phyloP scores from a whole-genome alignment of 169 alveolate species.

The Plasmodium coatneyi region DNA sequence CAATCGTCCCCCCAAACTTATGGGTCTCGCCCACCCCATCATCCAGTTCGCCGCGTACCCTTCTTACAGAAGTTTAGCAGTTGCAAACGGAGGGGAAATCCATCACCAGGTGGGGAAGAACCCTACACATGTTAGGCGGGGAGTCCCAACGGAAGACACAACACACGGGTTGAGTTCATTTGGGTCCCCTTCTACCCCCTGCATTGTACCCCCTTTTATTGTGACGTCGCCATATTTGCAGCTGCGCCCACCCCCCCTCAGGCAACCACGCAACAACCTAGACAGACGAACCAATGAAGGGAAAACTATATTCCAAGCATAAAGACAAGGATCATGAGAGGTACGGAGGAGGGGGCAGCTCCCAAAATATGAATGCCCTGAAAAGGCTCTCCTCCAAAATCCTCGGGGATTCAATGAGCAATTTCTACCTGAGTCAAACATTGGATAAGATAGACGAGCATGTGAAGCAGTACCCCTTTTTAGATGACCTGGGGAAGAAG shows the following conservation, averaged over 20 bases:
- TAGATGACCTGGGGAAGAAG: constrained; percentile 29
- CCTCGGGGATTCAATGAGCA: constrained; percentile 7
- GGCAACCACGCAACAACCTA: neutral
- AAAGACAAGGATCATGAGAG: constrained; percentile 19
- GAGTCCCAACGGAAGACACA: neutral
- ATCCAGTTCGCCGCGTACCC: neutral
- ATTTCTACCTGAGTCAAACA: neutral
- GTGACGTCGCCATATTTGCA: neutral
- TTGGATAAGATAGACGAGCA: constrained; percentile 25
- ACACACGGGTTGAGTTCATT: neutral
- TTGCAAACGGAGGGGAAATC: neutral
- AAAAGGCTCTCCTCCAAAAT: constrained; percentile 42
- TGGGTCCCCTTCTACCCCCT: neutral
- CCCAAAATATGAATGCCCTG: neutral
- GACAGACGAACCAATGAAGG: neutral
- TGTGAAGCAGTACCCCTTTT: constrained; percentile 39
- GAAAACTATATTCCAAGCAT: neutral
- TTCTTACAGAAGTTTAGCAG: neutral
- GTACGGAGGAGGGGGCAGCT: neutral
- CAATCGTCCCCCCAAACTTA: neutral
- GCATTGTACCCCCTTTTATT: neutral
- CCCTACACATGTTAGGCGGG: neutral
- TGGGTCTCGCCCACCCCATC: neutral
- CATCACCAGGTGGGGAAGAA: neutral
- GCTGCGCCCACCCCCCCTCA: neutral